Conservation (phyloP, 2,329 filamentous ascomycete species). For the Ophiostoma ips region DNA sequence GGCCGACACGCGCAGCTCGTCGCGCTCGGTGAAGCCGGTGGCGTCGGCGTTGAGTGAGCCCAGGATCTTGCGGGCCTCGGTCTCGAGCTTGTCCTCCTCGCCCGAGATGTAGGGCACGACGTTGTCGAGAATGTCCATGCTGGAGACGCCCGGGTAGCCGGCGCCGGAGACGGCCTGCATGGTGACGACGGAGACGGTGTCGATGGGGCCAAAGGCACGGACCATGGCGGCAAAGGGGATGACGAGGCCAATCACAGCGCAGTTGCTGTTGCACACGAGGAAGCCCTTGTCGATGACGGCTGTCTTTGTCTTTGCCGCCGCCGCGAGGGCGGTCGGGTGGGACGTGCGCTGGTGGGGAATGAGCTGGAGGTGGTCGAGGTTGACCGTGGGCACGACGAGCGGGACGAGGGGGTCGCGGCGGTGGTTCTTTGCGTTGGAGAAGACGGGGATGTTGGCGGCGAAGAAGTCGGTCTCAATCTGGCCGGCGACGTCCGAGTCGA, state of each 20-base stretch:
- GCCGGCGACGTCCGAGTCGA: slow-evolving; percentile 85
- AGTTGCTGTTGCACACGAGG: slow-evolving; percentile 95
- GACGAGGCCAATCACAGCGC: slow-evolving; percentile 89
- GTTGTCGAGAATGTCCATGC: slow-evolving; percentile 94
- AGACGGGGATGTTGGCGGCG: slow-evolving; percentile 75
- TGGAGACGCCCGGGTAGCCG: slow-evolving; percentile 77
- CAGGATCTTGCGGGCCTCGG: slow-evolving; percentile 89
- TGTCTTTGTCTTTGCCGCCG: too few species aligned
- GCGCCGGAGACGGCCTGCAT: slow-evolving; percentile 91
- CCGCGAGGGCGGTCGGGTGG: slow-evolving; percentile 27
- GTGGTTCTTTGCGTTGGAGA: slow-evolving; percentile 98
- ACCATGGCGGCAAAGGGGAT: slow-evolving; percentile 89
- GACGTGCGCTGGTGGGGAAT: slow-evolving; percentile 77
- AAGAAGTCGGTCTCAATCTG: slow-evolving; percentile 84
- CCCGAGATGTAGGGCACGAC: slow-evolving; percentile 86
- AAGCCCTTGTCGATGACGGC: slow-evolving; percentile 67
- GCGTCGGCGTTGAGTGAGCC: slow-evolving; percentile 57
- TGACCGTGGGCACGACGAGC: slow-evolving; percentile 89
- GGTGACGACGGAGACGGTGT: slow-evolving; percentile 66
- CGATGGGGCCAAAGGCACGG: slow-evolving; percentile 71
- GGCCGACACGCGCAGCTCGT: slow-evolving; percentile 61
- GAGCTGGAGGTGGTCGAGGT: slow-evolving; percentile 72
- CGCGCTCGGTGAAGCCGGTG: slow-evolving; percentile 65
- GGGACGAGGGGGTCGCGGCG: slow-evolving; percentile 80
- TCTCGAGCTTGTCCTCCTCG: slow-evolving; percentile 93